Evolutionary conservation across 2,329 filamentous ascomycete species (phyloP), one percentile per base, ranked within the genome.

Genomic region (Monosporascus cannonballus): DNA sequence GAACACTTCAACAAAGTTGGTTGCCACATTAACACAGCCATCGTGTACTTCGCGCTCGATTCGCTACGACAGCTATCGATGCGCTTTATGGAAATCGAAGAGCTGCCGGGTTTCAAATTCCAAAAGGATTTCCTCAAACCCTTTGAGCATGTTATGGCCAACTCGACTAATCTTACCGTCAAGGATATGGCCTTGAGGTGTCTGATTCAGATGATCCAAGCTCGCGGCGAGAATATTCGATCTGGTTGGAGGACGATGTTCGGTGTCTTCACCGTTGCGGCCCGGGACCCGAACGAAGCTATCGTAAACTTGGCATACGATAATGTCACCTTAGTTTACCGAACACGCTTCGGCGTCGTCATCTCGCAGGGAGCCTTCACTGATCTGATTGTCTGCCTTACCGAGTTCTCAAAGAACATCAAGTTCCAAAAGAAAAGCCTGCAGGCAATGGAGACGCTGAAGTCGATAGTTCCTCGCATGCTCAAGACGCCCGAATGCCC

Each of bases 171-270:
- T 57, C 85, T 96, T 18, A 85, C 89, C 1, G 94, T 99, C 62
- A 99, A 99, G 71, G 94, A 99, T 63, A 93, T 99, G 87, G 90
- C 96, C 46, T 76, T 99, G 24, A 85, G 93, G 44, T 99, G 95
- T 67, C 76, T 99, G 56, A 95, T 96, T 52, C 95, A 99, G 71
- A 99, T 99, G 95, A 96, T 99, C 47, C 94, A 99, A 73, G 92
- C 93, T 34, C 83, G 90, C 53, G 95, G 95, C 6, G 89, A 96
- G 70, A 97, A 97, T 62, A 99, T 99, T 65, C 86, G 93, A 50
- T 96, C 92, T 39, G 94, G 94, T 5, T 99, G 94, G 94, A 87
- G 94, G 67, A 97, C 95, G 20, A 99, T 99, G 93, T 97, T 99
- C 71, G 94, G 93, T 4, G 93, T 96, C 30, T 99, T 99, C 67